Base-by-base conservation (phyloP, 1,284 basidiomycete genomes). In the Thecaphora thlaspeos region DNA sequence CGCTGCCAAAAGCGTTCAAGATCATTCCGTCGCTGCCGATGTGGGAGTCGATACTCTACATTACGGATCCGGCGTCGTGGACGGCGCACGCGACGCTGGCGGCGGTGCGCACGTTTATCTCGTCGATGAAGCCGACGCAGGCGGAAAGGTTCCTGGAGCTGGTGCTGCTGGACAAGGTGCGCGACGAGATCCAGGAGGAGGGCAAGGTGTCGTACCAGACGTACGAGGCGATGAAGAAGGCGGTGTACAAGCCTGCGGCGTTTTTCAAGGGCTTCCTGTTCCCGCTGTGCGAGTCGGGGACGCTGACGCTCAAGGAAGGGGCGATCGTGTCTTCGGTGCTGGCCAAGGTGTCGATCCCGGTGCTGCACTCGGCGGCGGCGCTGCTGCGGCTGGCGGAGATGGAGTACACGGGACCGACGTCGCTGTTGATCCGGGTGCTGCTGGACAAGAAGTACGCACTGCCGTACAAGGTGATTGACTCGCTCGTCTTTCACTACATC, bases 191-290 rank as follows among this genome's bases (percentile, higher is more conserved):
- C 64, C 75, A 78, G 52, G 75, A 78, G n/a, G 84, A 86, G 30
- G 79, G 88, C 85, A 97, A 93, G 76, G 82, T 97, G 43, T 88
- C 90, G 72, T 88, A 91, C 23, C 95, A 98, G 62, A 89, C 92
- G 62, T 99, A 95, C 74, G 90, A 94, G 76, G 87, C 88, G 22
- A 80, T 98, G 69, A 94, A 92, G 78, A 88, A 91, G 68, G 85
- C 90, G 11, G 80, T 98, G 55, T 98, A 94, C 80, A 99, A 98
- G 79, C 95, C 95, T 4, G 89, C 89, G 1, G 93, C 95, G 1
- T 97, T 97, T 78, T 98, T 98, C 84, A 98, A 98, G 80, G 95
- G 94, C 4, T 87, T 99, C 55, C 83, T 99, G 34, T 98, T 98
- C 79, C 95, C 95, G 1, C 82, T 99, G 71, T 85, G 94, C 64